Evolutionary conservation across 306 rosid species (phyloP), one percentile per base, ranked within the genome.

Genomic region (Crataegus laevigata): DNA sequence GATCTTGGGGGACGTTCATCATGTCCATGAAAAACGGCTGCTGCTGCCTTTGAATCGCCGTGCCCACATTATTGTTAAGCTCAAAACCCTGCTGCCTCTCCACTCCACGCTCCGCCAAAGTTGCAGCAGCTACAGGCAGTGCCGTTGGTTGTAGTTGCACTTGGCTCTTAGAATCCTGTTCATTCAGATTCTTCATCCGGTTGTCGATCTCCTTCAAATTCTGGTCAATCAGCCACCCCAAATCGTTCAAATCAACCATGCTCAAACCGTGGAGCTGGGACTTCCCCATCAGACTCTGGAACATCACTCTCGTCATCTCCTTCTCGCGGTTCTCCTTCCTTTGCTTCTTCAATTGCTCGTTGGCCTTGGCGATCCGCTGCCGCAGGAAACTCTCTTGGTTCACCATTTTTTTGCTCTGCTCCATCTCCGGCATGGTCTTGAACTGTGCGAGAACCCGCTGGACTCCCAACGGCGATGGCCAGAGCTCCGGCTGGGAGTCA

Each of bases 401-500:
- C 30, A 82, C 77, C 85, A 74, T 74, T 64, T 78, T 82, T 65
- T 74, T 74, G 60, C 51, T 61, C 58, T 78, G 73, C 36, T 82
- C 82, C 79, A 73, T 51, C 62, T 82, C 79, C 1, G 82, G 84
- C 78, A 82, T 77, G 69, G 52, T 73, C 77, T 72, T 71, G 81
- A 82, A 80, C 14, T 66, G 69, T 0, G 75, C 59, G 0, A 85
- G 68, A 9, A 83, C 81, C 0, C 55, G 57, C 6, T 83, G 85
- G 12, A 69, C 81, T 3, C 84, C 83, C 26, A 66, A 5, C 0
- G 71, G 72, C 24, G 78, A 76, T 18, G 93, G 96, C 87, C 88
- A 85, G 5, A 85, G 75, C 68, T 88, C 86, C 0, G 88, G 77
- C 1, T 77, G 75, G 1, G 88, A 25, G 8, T 86, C 89, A 17